Conservation (phyloP, 2,329 filamentous ascomycete species). For the Pseudocercospora musae region DNA sequence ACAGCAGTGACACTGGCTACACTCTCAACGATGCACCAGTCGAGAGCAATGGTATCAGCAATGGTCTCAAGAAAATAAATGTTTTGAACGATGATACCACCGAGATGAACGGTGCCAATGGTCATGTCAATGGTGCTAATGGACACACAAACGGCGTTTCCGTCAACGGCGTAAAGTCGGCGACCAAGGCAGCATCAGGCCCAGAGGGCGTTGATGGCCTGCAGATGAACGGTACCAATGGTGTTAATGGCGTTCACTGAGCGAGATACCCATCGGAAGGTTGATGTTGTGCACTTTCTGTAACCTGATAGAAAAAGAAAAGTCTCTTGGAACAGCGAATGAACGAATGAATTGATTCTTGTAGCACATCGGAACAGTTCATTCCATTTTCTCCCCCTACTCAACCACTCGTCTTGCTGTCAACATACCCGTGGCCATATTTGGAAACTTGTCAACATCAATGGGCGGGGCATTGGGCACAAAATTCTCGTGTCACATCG, state of each 20-base stretch:
- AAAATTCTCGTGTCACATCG: conserved; percentile 6
- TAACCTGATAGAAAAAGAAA: not conserved
- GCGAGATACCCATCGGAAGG: conserved; percentile 1
- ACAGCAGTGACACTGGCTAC: conserved; percentile 65
- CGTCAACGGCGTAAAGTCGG: conserved; percentile 22
- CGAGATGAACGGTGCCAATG: conserved; percentile 18
- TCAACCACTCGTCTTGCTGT: not conserved
- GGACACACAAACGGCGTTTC: conserved; percentile 18
- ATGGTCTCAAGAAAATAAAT: conserved; percentile 30
- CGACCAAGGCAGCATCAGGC: conserved; percentile 33
- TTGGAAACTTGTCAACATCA: not conserved
- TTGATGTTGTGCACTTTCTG: conserved; percentile 1
- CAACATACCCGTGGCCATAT: not conserved
- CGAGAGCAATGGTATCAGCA: conserved; percentile 31
- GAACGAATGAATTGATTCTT: not conserved
- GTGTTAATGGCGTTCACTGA: conserved; percentile 8
- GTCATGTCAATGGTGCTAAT: conserved; percentile 13
- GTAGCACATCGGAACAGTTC: not conserved
- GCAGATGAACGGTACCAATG: conserved; percentile 21
- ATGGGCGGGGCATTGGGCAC: not conserved
- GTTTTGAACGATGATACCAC: conserved; percentile 37
- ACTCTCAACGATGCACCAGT: conserved; percentile 46
- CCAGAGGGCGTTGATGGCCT: conserved; percentile 32
- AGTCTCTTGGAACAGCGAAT: not conserved
- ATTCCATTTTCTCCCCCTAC: not conserved